Percentiles rank a stretch among this genome's conserved stretches.
phyloP scores from a whole-genome alignment of 805 yeast genomes.

The Candida nanaspora region DNA sequence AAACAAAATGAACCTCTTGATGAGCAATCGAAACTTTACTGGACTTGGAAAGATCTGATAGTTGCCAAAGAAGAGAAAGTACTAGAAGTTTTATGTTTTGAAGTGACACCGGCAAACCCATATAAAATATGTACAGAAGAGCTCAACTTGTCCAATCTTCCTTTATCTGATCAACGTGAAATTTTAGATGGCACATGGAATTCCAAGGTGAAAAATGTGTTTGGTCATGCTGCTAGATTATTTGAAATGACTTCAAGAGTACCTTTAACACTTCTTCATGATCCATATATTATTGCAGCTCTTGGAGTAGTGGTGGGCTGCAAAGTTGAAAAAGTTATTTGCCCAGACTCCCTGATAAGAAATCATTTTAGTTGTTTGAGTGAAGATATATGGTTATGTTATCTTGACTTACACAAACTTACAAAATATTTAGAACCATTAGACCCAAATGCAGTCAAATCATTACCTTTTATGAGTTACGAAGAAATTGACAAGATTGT shows the following conservation, averaged over 20 bases:
- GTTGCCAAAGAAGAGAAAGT: constrained; percentile 37
- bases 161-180: constrained; percentile 5
- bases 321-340: constrained; percentile 9
- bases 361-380: constrained; percentile 8
- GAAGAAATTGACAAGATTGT: constrained; percentile 4
- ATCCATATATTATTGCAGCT: constrained; percentile 16
- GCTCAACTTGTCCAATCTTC: constrained; percentile 14
- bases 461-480: constrained; percentile 13
- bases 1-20: constrained; percentile 31
- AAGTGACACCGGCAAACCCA: constrained; percentile 36
- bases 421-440: constrained; percentile 9
- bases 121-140: constrained; percentile 22
- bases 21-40: constrained; percentile 39
- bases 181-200: constrained; percentile 9
- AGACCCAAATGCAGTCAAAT: constrained; percentile 18
- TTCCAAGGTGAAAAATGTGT: constrained; percentile 9
- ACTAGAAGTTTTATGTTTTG: constrained; percentile 40
- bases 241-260: constrained; percentile 22
- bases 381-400: constrained; percentile 18
- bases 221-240: constrained; percentile 18
- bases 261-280: constrained; percentile 20
- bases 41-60: constrained; percentile 44
- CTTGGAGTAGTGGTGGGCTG: constrained; percentile 17
- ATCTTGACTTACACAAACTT: constrained; percentile 13
- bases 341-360: constrained; percentile 12